These are phyloP conservation scores for Furcasterigmium sp. DNA, from an alignment of 2,329 filamentous ascomycete species.

Conservation along the genomic window DNA sequence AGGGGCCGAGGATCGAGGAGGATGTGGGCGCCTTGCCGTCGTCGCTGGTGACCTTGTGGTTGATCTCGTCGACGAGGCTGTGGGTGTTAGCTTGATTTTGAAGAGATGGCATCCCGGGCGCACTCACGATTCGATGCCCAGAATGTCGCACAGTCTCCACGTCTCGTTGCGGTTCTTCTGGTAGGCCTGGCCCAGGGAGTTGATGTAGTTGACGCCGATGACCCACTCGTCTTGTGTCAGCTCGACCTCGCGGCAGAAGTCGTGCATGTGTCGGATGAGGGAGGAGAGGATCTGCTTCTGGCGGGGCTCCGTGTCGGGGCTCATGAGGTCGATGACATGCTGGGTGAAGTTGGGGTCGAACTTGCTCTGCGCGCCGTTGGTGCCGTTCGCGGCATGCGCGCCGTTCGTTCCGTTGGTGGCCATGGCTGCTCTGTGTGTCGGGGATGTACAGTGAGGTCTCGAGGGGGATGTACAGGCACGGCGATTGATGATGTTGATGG, in stretches of 20 bases:
- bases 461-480: neutral
- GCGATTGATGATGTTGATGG: constrained; percentile 70
- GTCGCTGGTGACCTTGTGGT: constrained; percentile 9
- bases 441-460: neutral
- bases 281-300: constrained; percentile 10
- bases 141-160: constrained; percentile 11
- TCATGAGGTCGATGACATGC: constrained; percentile 13
- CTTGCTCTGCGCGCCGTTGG: constrained; percentile 6
- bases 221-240: constrained; percentile 52
- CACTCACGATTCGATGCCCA: constrained; percentile 11
- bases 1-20: constrained; percentile 11
- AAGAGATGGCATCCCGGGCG: neutral
- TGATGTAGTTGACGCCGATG: constrained; percentile 12
- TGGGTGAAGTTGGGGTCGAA: constrained; percentile 13
- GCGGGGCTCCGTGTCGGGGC: constrained; percentile 10
- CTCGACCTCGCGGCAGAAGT: constrained; percentile 81
- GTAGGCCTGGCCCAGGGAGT: constrained; percentile 12
- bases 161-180: constrained; percentile 13
- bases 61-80: constrained; percentile 12
- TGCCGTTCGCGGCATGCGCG: constrained; percentile 2
- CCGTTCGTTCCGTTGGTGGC: constrained; percentile 9
- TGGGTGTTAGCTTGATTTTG: neutral
- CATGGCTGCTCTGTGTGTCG: constrained; percentile 2
- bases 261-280: constrained; percentile 63
- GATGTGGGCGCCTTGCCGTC: constrained; percentile 9